Conservation (phyloP, 306 rosid species). For the Inga leiocalycina region DNA sequence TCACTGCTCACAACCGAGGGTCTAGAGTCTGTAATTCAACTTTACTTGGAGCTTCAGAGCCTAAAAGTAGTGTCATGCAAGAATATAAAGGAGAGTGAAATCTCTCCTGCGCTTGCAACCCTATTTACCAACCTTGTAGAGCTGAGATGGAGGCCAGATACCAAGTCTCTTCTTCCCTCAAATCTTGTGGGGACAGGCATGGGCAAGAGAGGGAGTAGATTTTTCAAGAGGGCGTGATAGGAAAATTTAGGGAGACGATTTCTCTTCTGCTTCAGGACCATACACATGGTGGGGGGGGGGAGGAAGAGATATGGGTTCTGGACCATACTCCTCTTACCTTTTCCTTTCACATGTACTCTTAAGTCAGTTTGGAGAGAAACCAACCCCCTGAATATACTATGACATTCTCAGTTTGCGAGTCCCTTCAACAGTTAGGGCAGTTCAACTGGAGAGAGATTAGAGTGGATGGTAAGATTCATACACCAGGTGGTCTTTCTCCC, state of each 20-base stretch:
- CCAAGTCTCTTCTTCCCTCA: conserved; percentile 74
- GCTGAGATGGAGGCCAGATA: conserved; percentile 89
- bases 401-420: background rate
- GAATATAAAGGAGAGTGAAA: conserved; percentile 68
- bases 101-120: conserved; percentile 73
- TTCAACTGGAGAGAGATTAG: background rate
- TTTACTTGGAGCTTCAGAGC: conserved; percentile 79
- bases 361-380: background rate
- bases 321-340: background rate
- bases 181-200: conserved; percentile 56
- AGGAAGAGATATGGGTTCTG: background rate
- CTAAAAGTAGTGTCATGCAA: conserved; percentile 86
- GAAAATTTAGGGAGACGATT: conserved; percentile 26
- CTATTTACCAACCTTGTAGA: conserved; percentile 71
- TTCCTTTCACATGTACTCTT: background rate
- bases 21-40: conserved; percentile 71
- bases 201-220: conserved; percentile 88
- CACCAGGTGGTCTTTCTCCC: background rate
- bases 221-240: conserved; percentile 66
- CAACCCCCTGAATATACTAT: background rate
- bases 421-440: background rate
- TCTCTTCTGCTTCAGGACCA: background rate
- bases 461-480: background rate
- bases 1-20: conserved; percentile 79
- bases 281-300: background rate